Conservation (phyloP, 2,329 filamentous ascomycete species). For the Penicillium expansum region DNA sequence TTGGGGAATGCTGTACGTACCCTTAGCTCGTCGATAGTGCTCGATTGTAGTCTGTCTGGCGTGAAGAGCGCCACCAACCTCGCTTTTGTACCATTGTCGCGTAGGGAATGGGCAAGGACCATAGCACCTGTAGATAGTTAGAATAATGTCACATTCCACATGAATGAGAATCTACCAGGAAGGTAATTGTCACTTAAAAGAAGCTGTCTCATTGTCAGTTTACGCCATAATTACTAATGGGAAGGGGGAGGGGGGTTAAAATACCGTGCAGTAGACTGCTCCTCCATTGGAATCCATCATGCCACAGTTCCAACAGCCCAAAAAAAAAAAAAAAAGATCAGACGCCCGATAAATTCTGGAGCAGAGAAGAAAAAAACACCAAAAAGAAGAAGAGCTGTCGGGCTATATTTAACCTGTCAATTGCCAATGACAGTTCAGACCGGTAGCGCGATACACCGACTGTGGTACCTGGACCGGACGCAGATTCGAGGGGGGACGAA, state of each 20-base stretch:
- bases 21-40: conserved; percentile 75
- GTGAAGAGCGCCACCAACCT: conserved; percentile 84
- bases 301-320: conserved; percentile 7
- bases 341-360: neutral
- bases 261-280: conserved; percentile 66
- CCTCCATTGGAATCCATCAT: conserved; percentile 47
- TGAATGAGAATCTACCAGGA: conserved; percentile 62
- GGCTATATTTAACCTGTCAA: conserved; percentile 14
- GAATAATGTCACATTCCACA: neutral
- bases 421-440: conserved; percentile 17
- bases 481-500: conserved; percentile 22
- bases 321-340: neutral
- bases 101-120: conserved; percentile 89
- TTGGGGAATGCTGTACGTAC: conserved; percentile 43
- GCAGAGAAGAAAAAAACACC: neutral
- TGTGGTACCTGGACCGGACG: conserved; percentile 24
- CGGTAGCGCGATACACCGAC: conserved; percentile 11
- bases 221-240: neutral
- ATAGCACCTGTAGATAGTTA: conserved; percentile 70
- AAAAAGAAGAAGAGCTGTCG: neutral
- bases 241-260: conserved; percentile 23
- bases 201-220: conserved; percentile 58
- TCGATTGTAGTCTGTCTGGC: conserved; percentile 70
- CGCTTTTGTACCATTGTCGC: conserved; percentile 82
- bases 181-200: conserved; percentile 89